phyloP scores from a whole-genome alignment of 2,329 filamentous ascomycete species.

The Sarocladium kiliense region DNA sequence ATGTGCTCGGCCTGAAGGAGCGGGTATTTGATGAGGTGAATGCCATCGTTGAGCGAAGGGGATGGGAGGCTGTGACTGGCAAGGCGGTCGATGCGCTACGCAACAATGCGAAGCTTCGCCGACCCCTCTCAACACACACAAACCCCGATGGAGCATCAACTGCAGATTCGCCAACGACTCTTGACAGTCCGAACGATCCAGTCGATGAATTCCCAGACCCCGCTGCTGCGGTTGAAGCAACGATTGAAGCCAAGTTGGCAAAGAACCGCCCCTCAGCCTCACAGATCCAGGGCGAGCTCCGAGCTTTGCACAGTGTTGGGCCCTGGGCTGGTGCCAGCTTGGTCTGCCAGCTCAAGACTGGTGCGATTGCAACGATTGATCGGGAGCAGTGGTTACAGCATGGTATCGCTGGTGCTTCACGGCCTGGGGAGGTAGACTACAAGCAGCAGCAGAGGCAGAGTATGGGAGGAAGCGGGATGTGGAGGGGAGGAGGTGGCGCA shows the following conservation, averaged over 20 bases:
- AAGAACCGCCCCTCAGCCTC: conserved; percentile 30
- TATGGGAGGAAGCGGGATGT: conserved; percentile 51
- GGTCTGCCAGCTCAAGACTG: conserved; percentile 61
- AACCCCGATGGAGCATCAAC: conserved; percentile 15
- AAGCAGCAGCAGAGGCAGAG: conserved; percentile 45
- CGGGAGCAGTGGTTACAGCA: conserved; percentile 66
- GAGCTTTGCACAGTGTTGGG: conserved; percentile 64
- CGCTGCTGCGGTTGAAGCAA: conserved; percentile 10
- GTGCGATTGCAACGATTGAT: conserved; percentile 65
- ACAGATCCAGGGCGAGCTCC: conserved; percentile 52
- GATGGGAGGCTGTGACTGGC: conserved; percentile 74
- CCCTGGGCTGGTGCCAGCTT: conserved; percentile 72
- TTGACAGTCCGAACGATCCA: conserved; percentile 14
- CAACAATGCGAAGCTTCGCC: conserved; percentile 36
- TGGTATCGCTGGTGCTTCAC: conserved; percentile 57
- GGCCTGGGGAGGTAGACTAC: conserved; percentile 51
- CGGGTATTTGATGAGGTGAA: conserved; percentile 73
- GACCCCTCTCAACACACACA: conserved; percentile 12
- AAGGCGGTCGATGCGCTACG: conserved; percentile 56
- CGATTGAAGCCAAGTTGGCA: conserved; percentile 30
- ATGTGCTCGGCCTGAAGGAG: conserved; percentile 71
- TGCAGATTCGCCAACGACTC: conserved; percentile 16
- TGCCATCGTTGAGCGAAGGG: conserved; percentile 57
- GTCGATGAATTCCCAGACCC: background rate
- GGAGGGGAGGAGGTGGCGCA: conserved; percentile 26